Conservation (phyloP, 2,329 filamentous ascomycete species). For the Lasiodiplodia hormozganensis region DNA sequence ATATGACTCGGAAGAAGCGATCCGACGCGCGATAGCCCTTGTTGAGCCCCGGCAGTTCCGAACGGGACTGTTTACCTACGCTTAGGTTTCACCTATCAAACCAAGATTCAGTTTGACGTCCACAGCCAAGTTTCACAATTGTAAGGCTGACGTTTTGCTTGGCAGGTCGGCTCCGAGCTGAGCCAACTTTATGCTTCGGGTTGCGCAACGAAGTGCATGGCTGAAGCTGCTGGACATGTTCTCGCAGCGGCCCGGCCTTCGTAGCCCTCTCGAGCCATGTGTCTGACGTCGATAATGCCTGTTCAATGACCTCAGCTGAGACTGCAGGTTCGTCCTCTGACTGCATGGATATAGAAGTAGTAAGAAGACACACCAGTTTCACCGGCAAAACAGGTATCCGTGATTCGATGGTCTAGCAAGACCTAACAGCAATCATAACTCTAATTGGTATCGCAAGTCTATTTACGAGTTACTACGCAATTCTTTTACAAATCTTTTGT, state of each 20-base stretch:
- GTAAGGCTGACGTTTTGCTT: background rate
- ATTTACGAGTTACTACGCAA: background rate
- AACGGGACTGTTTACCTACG: background rate
- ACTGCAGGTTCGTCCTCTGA: background rate
- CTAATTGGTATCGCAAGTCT: constrained; percentile 21
- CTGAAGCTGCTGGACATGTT: background rate
- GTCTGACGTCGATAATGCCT: background rate
- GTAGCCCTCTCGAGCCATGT: background rate
- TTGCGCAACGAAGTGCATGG: background rate
- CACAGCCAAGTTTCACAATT: background rate
- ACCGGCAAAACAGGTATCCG: background rate
- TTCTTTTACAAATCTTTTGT: background rate
- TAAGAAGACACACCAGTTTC: background rate
- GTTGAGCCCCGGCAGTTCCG: background rate
- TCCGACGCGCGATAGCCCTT: background rate
- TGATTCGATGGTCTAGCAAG: background rate
- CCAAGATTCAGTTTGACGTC: background rate
- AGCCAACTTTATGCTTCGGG: background rate
- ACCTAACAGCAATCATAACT: background rate
- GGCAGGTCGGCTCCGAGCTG: background rate
- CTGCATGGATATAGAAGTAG: background rate
- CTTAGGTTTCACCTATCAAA: background rate
- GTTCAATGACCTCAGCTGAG: background rate
- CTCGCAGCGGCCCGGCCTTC: too few species aligned
- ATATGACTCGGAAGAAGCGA: background rate